Base-by-base conservation (phyloP, 805 yeast genomes). In the Kodamaea sagamina region DNA sequence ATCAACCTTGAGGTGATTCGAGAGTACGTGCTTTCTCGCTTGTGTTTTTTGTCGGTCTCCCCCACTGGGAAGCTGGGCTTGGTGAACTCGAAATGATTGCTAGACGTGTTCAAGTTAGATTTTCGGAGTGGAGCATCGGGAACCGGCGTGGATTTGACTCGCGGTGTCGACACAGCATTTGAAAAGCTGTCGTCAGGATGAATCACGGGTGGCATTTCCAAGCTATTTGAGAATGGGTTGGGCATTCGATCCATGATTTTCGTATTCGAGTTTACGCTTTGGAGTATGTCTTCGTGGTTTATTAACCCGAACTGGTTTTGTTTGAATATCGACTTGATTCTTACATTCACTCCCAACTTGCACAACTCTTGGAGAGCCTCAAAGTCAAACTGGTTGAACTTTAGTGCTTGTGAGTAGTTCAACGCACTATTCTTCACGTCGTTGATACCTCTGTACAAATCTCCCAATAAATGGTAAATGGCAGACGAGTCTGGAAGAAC, bases 291-390 rank as follows among this genome's bases (percentile, higher is more conserved):
- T 31, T 46, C 45, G 18, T 43, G 45, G 9, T 22, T 32, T 26
- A 42, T 31, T 4, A 34, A 41, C 3, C 41, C 45, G 13, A 36
- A 28, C 13, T 36, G 40, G 31, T 42, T 47, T 19, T 51, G 47
- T 44, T 72, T 74, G 59, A 71, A 82, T 21, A 82, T 68, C 0
- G 81, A 61, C 49, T 77, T 77, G 4, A 83, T 79, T 45, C 81
- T 78, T 13, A 89, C 74, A 45, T 77, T 77, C 13, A 84, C 87
- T 9, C 95, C 93, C 65, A 84, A 67, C 37, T 74, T 72, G 53
- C 89, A 81, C 37, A 93, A 67, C 32, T 83, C 82, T 50, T 83
- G 88, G 49, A 88, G 82, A 0, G 97, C 89, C 57, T 89, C 97
- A 78, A 93, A 89, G 31, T 89, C 74, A 57, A 72, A 87, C 12